phyloP scores from a whole-genome alignment of 1,284 basidiomycete species.

The Apiotrichum brassicae region DNA sequence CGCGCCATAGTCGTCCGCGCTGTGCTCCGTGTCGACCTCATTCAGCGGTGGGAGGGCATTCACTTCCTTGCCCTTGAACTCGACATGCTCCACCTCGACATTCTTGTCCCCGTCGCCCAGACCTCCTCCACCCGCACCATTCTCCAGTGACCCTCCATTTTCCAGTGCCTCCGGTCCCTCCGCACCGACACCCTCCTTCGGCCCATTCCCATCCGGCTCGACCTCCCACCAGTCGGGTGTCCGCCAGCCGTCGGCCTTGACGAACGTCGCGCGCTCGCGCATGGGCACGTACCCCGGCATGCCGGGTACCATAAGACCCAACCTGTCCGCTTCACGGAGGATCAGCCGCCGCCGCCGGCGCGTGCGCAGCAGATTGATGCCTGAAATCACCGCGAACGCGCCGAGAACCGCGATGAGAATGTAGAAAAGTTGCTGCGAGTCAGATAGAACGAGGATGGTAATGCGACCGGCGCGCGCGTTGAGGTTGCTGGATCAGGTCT shows the following conservation, averaged over 20 bases:
- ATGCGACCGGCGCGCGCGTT: neutral
- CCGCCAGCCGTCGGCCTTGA: constrained; percentile 25
- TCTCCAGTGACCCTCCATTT: neutral
- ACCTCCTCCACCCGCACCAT: neutral
- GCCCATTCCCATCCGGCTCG: neutral
- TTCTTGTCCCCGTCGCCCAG: neutral
- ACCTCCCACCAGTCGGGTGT: constrained; percentile 43
- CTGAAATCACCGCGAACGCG: constrained; percentile 37
- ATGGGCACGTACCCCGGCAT: constrained; percentile 40
- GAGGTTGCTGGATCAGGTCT: neutral
- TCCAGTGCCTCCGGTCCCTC: neutral
- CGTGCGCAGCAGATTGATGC: constrained; percentile 32
- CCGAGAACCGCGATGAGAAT: constrained; percentile 42
- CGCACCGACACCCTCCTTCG: neutral
- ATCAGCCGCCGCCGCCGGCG: constrained; percentile 32
- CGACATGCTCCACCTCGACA: neutral
- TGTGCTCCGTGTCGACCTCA: neutral
- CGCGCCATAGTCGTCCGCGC: constrained; percentile 1
- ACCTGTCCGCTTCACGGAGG: constrained; percentile 32
- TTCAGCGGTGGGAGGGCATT: too few species aligned
- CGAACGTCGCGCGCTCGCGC: constrained; percentile 26
- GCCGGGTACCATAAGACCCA: constrained; percentile 42
- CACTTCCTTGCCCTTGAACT: too few species aligned
- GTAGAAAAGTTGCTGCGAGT: constrained; percentile 36
- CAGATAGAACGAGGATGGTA: neutral